These are phyloP conservation scores for Fibroporia radiculosa DNA, from an alignment of 768 basidiomycete genomes.

Conservation along the genomic window DNA sequence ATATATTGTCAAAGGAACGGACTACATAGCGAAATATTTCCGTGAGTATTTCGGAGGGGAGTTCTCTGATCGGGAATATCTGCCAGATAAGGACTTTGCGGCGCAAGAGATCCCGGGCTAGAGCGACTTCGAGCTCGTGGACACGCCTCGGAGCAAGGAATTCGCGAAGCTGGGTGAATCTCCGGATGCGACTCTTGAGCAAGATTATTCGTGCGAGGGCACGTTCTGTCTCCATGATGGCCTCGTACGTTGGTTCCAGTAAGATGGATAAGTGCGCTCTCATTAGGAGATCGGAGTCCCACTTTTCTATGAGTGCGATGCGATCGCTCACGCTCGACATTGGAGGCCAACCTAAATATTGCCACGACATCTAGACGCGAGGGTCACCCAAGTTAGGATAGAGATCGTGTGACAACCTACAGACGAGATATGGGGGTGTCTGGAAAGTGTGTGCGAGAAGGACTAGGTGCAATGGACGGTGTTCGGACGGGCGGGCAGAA, in stretches of 20 bases:
- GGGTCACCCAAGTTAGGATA: no score
- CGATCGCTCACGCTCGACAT: neutral
- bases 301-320: slow-evolving; percentile 1
- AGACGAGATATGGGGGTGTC: no score
- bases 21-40: slow-evolving; percentile 55
- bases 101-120: slow-evolving; percentile 10
- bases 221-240: neutral
- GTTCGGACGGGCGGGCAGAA: no score
- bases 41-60: slow-evolving; percentile 59
- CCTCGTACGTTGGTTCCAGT: neutral
- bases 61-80: slow-evolving; percentile 49
- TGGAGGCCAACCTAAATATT: neutral
- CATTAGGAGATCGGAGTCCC: slow-evolving; percentile 6
- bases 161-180: slow-evolving; percentile 8
- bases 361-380: neutral
- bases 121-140: slow-evolving; percentile 8
- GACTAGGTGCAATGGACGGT: no score
- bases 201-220: slow-evolving; percentile 4
- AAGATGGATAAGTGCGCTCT: neutral
- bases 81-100: slow-evolving; percentile 27
- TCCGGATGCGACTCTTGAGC: slow-evolving; percentile 7
- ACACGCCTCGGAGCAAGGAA: slow-evolving; percentile 14
- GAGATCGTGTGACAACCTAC: no score
- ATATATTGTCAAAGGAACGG: slow-evolving; percentile 20
- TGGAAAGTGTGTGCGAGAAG: no score